A percentile compares a stretch with the other conserved stretches of the same genome.
Conservation (phyloP, 768 basidiomycete species). For the Cystoderma amianthinum region DNA sequence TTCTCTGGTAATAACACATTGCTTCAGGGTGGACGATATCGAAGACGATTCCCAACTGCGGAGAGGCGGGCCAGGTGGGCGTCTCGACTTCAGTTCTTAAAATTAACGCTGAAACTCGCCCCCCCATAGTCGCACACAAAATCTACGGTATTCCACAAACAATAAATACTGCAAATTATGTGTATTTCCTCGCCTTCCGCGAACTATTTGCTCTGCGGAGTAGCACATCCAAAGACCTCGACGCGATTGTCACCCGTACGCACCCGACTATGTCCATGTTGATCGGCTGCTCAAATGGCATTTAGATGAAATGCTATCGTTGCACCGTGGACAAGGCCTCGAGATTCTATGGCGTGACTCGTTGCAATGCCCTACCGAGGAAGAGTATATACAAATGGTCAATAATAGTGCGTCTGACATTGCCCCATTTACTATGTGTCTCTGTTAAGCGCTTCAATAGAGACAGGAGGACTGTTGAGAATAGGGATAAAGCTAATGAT, state of each 20-base stretch:
- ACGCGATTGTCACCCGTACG: constrained; percentile 68
- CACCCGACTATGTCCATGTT: not conserved
- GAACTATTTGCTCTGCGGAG: constrained; percentile 55
- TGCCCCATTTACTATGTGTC: not conserved
- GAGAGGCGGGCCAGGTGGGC: constrained; percentile 66
- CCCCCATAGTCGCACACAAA: constrained; percentile 66
- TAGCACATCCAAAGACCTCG: constrained; percentile 28
- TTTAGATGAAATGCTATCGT: constrained; percentile 51
- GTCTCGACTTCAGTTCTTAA: not conserved
- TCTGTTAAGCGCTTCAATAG: constrained; percentile 23
- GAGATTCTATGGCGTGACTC: constrained; percentile 89
- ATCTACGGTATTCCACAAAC: constrained; percentile 92
- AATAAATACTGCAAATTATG: constrained; percentile 91
- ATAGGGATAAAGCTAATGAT: constrained; percentile 83
- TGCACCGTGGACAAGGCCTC: constrained; percentile 88
- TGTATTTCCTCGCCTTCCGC: constrained; percentile 83
- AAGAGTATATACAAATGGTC: constrained; percentile 89
- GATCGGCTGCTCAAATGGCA: not conserved
- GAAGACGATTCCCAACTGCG: constrained; percentile 80
- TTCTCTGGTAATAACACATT: not conserved
- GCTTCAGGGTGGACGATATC: constrained; percentile 75
- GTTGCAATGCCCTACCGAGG: constrained; percentile 84
- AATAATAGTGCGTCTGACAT: constrained; percentile 63
- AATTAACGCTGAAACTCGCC: not conserved
- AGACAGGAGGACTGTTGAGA: constrained; percentile 78